Evolutionary conservation across 768 basidiomycete species (phyloP), one percentile per base, ranked within the genome.

Genomic region (Serendipita sp.): DNA sequence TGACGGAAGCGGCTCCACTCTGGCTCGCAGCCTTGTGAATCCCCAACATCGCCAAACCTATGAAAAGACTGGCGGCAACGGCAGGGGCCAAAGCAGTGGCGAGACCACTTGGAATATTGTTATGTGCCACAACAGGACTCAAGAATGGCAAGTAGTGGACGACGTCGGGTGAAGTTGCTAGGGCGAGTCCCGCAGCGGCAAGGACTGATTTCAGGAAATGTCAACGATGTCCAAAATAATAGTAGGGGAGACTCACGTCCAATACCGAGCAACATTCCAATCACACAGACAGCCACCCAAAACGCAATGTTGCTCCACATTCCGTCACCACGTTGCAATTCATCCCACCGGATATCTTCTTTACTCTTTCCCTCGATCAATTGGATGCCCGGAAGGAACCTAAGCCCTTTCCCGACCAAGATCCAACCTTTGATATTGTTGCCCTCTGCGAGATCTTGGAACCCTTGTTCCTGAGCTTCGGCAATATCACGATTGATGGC

Each of bases 301-400:
- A 86, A 80, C 2, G 79, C 78, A 35, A 78, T 65, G 23, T 72
- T 71, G 67, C 83, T 80, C 66, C 80, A 66, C 58, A 71, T 64
- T 41, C 75, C 79, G 44, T 80, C 75, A 71, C 83, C 80, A 66
- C 80, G 78, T 72, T 88, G 86, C 58, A 91, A 74, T 30, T 87
- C 83, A 65, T 85, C 83, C 88, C 89, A 92, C 64, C 85, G 75
- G 41, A 92, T 82, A 71, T 91, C 89, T 70, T 91, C 88, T 72
- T 88, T 89, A 13, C 88, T 85, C 66, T 86, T 75, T 1, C 89
- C 89, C 70, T 88, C 85, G 28, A 92, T 89, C 41, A 86, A 74
- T 70, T 86, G 76, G 3, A 86, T 73, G 1, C 83, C 83, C 35
- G 82, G 83, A 32, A 91, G 71, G 68, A 78, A 80, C 64, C 82